Evolutionary conservation across 1,284 basidiomycete species (phyloP).

Genomic region (Ustilago curta): DNA sequence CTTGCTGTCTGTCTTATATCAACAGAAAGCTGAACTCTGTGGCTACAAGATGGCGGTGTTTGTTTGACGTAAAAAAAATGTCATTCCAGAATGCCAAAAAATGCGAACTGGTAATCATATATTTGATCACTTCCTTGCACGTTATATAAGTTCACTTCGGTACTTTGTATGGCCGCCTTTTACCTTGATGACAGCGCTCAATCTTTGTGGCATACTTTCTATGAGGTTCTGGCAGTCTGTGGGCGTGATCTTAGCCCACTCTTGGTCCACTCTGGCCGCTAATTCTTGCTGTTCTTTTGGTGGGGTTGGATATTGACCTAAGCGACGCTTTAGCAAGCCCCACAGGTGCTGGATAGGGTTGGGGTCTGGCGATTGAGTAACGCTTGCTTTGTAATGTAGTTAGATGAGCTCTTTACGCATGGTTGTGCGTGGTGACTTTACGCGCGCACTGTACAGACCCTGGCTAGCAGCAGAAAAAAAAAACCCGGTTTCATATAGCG

Average conservation of each 20-base stretch:
- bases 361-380: constrained; percentile 70
- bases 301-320: constrained; percentile 6
- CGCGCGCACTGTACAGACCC: too few relatives aligned
- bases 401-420: constrained; percentile 7
- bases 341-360: constrained; percentile 71
- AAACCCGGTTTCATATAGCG: constrained; percentile 13
- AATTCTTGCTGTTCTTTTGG: constrained; percentile 5
- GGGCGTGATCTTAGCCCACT: constrained; percentile 14
- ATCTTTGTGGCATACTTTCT: constrained; percentile 25
- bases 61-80: not conserved
- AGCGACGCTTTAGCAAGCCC: constrained; percentile 25
- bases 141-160: not conserved
- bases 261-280: not conserved
- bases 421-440: not conserved
- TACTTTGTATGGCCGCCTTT: constrained; percentile 30
- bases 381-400: too few relatives aligned
- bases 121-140: constrained; percentile 1
- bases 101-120: not conserved
- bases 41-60: not conserved
- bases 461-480: too few relatives aligned
- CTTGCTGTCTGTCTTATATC: not conserved
- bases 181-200: constrained; percentile 18
- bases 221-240: constrained; percentile 10
- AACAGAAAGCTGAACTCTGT: not conserved
- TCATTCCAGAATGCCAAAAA: not conserved